These are phyloP conservation scores for Rhodotorula sp. DNA, from an alignment of 1,284 basidiomycete genomes.

Conservation along the genomic window DNA sequence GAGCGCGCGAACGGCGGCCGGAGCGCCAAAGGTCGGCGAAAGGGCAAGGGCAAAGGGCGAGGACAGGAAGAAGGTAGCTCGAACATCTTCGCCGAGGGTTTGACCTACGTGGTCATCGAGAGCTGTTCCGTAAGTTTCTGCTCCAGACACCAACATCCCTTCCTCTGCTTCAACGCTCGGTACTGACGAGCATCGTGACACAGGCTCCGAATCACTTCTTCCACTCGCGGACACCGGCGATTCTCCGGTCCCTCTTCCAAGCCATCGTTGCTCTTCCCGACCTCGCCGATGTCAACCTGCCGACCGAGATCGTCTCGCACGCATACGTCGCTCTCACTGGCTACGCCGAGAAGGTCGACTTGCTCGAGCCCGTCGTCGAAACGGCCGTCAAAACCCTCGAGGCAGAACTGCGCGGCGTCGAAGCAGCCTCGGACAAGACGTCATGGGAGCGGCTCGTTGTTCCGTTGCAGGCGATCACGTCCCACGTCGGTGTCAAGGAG, in stretches of 20 bases:
- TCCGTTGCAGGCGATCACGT: constrained; percentile 13
- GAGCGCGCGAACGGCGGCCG: constrained; percentile 15
- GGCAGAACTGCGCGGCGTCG: background rate
- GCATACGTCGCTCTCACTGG: constrained; percentile 17
- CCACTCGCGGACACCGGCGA: constrained; percentile 38
- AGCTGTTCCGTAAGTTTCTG: constrained; percentile 30
- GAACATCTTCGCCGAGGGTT: constrained; percentile 37
- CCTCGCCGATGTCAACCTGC: constrained; percentile 17
- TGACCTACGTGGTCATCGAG: constrained; percentile 40
- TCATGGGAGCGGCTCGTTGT: constrained; percentile 21
- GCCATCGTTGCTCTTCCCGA: constrained; percentile 22
- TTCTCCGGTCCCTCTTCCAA: constrained; percentile 33
- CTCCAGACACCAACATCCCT: no score
- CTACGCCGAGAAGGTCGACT: constrained; percentile 24
- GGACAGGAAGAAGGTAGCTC: constrained; percentile 40
- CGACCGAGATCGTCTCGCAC: constrained; percentile 32
- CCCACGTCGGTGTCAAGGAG: constrained; percentile 21
- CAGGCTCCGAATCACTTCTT: constrained; percentile 41
- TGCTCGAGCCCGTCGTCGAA: constrained; percentile 32
- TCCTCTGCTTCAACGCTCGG: fast-evolving
- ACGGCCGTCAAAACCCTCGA: constrained; percentile 21
- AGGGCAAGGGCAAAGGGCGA: constrained; percentile 37
- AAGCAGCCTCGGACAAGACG: background rate
- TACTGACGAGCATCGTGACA: background rate
- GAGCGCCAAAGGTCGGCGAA: constrained; percentile 28